phyloP scores from a whole-genome alignment of 2,329 filamentous ascomycete genomes.

The Pestalotiopsis sp. region DNA sequence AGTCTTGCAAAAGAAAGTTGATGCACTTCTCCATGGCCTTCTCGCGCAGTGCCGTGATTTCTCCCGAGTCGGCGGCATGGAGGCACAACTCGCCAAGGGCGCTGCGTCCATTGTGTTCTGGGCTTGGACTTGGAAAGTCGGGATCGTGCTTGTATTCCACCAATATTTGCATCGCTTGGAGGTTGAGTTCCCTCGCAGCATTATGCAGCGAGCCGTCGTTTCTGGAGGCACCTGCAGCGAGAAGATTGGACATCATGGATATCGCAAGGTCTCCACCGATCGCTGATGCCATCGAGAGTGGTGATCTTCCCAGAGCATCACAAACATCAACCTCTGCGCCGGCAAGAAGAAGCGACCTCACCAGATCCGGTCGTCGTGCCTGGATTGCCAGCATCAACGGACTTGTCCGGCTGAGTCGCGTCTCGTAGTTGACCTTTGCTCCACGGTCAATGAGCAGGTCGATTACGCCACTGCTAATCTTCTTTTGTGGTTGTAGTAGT shows the following conservation, averaged over 20 bases:
- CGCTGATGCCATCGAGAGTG: slow-evolving; percentile 61
- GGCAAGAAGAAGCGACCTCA: slow-evolving; percentile 57
- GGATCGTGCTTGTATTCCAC: slow-evolving; percentile 63
- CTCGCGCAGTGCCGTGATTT: slow-evolving; percentile 49
- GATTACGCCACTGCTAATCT: slow-evolving; percentile 61
- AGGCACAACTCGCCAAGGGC: slow-evolving; percentile 67
- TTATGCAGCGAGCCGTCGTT: slow-evolving; percentile 72
- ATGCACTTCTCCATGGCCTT: slow-evolving; percentile 62
- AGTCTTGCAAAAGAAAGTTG: slow-evolving; percentile 56
- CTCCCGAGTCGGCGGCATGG: slow-evolving; percentile 50
- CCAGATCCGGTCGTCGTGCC: slow-evolving; percentile 57
- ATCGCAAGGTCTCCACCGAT: slow-evolving; percentile 56
- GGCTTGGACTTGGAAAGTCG: slow-evolving; percentile 61
- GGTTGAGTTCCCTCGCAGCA: slow-evolving; percentile 61
- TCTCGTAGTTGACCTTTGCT: slow-evolving; percentile 61
- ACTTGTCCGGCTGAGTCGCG: slow-evolving; percentile 53
- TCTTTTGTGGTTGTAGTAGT: slow-evolving; percentile 64
- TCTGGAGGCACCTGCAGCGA: slow-evolving; percentile 57
- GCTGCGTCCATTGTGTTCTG: slow-evolving; percentile 63
- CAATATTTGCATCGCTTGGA: slow-evolving; percentile 58
- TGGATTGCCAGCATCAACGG: slow-evolving; percentile 64
- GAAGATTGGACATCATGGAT: slow-evolving; percentile 56
- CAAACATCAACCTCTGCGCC: slow-evolving; percentile 63
- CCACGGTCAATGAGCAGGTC: slow-evolving; percentile 55
- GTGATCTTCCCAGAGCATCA: slow-evolving; percentile 60